Conservation (phyloP, 2,329 filamentous ascomycete genomes). For the Diaporthe destruens region DNA sequence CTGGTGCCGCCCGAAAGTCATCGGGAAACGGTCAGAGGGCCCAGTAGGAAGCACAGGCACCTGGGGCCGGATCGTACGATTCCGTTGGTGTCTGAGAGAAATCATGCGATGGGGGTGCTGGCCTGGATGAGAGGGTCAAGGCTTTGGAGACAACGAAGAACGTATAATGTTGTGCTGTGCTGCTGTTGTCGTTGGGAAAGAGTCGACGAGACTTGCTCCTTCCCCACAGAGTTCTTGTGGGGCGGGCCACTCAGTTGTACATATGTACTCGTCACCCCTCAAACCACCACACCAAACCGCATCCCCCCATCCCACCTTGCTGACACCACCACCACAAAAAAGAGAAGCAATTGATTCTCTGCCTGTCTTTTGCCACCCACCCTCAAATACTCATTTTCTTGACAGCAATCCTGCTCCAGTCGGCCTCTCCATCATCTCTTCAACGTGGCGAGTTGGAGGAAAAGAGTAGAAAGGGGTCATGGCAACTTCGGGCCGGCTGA, state of each 20-base stretch:
- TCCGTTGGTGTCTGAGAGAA: not conserved
- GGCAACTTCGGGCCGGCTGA: slow-evolving; percentile 5
- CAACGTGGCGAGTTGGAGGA: not conserved
- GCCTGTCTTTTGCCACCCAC: not conserved
- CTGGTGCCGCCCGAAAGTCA: slow-evolving; percentile 34
- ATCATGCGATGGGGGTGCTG: not conserved
- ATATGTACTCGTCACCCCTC: not conserved
- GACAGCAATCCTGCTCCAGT: not conserved
- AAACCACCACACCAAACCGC: too few species aligned
- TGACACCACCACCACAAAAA: not conserved
- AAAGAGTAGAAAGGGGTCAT: not conserved
- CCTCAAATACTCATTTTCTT: not conserved
- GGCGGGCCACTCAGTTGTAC: too few species aligned
- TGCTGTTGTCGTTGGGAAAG: not conserved
- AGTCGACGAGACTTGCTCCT: not conserved
- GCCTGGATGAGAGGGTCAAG: not conserved
- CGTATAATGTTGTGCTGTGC: not conserved
- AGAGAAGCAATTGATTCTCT: too few species aligned
- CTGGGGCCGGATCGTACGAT: slow-evolving; percentile 26
- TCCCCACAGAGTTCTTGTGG: not conserved
- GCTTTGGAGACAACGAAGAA: not conserved
- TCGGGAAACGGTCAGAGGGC: slow-evolving; percentile 24
- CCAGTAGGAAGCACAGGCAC: not conserved
- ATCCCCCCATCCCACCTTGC: not conserved
- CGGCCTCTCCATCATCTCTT: not conserved